Conservation (phyloP, 2,329 filamentous ascomycete genomes). For the Tolypocladium endophyticum region DNA sequence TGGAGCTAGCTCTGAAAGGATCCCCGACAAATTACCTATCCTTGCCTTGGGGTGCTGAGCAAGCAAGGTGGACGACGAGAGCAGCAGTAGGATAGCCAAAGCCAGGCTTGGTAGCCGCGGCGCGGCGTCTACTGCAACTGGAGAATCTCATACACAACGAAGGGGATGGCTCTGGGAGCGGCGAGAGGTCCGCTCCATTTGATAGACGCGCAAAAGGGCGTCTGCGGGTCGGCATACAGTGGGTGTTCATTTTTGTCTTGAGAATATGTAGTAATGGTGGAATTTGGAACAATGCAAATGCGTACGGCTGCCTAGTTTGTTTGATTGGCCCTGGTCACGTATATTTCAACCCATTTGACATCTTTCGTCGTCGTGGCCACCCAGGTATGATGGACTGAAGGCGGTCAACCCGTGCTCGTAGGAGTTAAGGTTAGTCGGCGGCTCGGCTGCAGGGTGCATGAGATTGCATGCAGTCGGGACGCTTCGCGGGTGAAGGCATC, state of each 20-base stretch:
- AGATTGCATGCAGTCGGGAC: background rate
- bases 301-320: background rate
- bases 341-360: background rate
- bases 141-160: background rate
- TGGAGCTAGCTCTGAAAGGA: background rate
- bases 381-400: too few relatives aligned
- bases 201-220: slow-evolving; percentile 7
- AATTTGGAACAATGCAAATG: background rate
- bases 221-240: slow-evolving; percentile 2
- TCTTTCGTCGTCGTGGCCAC: too few relatives aligned
- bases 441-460: background rate
- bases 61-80: background rate
- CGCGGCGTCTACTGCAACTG: background rate
- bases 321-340: too few relatives aligned
- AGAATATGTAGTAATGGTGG: background rate
- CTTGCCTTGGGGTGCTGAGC: background rate
- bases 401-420: too few relatives aligned
- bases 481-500: background rate
- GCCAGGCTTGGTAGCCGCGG: background rate
- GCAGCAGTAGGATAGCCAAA: background rate
- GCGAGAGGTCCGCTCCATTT: slow-evolving; percentile 5
- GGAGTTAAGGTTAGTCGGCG: too few relatives aligned
- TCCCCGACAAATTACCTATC: background rate
- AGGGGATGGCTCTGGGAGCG: background rate
- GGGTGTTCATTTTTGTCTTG: background rate